Base-by-base conservation (phyloP, 495 filamentous ascomycete genomes). In the Lepidopterella palustris region DNA sequence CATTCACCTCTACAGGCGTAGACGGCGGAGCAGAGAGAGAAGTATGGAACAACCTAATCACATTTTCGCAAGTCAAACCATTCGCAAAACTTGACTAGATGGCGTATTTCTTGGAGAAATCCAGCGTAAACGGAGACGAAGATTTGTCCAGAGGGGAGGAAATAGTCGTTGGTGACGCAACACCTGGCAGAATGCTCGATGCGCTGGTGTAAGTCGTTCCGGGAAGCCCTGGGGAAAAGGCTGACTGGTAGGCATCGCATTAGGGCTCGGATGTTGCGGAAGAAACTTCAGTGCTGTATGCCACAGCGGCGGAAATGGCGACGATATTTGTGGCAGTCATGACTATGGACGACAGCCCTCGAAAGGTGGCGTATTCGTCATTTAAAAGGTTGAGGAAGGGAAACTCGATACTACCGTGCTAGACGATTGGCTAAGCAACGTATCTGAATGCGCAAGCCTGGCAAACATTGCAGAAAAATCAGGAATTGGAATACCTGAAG, bases 41-140 rank as follows among this genome's bases (percentile, higher is more conserved):
- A 4, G 63, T 65, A 24, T 65, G 54, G 48, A 61, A 65, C 2
- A 61, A 51, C 39, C 63, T 47, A 23, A 61, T 61, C 63, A 65
- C 61, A n/a, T 65, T 58, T 48, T 65, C 63, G 45, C 63, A 65
- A 27, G 58, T 61, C 54, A 57, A 57, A 15, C 58, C 63, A 50
- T 65, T 59, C 4, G 63, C 63, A 45, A 61, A 65, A 0, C 54
- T 61, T 28, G 63, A 58, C 40, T 65, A 58, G 35, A 61, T 65
- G 0, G 63, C 61, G 21, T 54, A 26, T 40, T 65, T 65, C 53
- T 58, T 65, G 54, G 58, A 65, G 53, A 65, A 65, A 10, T 55
- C 48, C 1, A 61, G 28, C 3, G 58, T 53, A 39, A 54, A 65
- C 10, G 45, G 45, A 18, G n/a, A 5, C 45, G 3, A 3, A 21